A percentile compares a stretch with the other conserved stretches of the same genome.
Evolutionary conservation across 495 filamentous ascomycete genomes (phyloP).

Genomic region (Diplogelasinospora grovesii): DNA sequence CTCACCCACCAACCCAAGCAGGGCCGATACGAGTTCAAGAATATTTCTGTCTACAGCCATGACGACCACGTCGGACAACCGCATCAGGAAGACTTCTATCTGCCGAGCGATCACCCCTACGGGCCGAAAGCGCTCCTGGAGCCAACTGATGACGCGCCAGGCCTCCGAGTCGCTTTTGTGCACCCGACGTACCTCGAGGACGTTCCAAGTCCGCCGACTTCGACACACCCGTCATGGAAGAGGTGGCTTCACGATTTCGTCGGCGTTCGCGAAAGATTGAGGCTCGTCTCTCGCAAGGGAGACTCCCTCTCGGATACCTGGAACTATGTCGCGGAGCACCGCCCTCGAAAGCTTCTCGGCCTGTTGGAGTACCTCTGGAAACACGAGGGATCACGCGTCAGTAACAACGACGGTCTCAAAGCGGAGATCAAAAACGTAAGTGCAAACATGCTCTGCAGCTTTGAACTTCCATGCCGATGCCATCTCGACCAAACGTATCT

Average conservation of each 20-base stretch:
- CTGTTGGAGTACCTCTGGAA: slow-evolving; percentile 14
- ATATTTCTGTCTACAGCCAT: neutral
- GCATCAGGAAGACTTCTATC: neutral
- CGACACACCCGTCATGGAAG: neutral
- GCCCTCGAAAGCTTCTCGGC: slow-evolving; percentile 22
- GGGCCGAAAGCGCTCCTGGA: neutral
- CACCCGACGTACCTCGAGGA: slow-evolving; percentile 3
- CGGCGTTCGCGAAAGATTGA: slow-evolving; percentile 3
- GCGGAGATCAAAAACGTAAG: neutral
- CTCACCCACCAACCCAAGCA: slow-evolving; percentile 12
- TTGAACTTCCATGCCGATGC: neutral
- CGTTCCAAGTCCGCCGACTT: neutral
- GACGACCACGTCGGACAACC: neutral
- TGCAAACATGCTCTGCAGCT: neutral
- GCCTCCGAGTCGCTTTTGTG: neutral
- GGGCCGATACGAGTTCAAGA: neutral
- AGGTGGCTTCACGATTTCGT: slow-evolving; percentile 8
- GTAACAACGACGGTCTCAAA: neutral
- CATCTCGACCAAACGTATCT: slow-evolving; percentile 4
- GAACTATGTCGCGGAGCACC: slow-evolving; percentile 17
- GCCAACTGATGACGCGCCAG: neutral
- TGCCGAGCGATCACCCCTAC: slow-evolving; percentile 3
- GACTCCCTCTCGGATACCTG: slow-evolving; percentile 18
- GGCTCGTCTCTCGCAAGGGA: neutral
- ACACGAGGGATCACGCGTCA: slow-evolving; percentile 11